Percentiles rank a stretch among this genome's conserved stretches.
Evolutionary conservation across 306 rosid species (phyloP).

Genomic region (Cucumis sativus): DNA sequence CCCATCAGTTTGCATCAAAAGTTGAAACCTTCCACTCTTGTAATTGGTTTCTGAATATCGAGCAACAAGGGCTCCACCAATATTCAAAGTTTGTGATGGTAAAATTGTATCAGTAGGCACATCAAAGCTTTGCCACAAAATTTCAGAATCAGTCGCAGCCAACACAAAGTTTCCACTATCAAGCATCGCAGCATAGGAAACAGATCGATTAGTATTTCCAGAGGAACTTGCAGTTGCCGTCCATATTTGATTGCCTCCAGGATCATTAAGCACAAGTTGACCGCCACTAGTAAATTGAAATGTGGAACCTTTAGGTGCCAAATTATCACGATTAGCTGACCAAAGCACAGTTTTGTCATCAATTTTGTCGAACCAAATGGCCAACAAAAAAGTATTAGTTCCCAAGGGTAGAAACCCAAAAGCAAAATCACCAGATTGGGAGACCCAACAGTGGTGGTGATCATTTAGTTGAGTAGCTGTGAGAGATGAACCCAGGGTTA

Average conservation of each 20-base stretch:
- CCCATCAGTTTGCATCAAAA: neutral
- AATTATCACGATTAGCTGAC: conserved; percentile 22
- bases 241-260: conserved; percentile 13
- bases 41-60: conserved; percentile 24
- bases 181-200: conserved; percentile 29
- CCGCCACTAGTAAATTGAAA: conserved; percentile 16
- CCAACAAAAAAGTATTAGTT: conserved; percentile 18
- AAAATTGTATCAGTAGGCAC: conserved; percentile 48
- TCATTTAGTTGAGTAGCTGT: neutral
- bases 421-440: conserved; percentile 32
- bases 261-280: conserved; percentile 12
- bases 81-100: conserved; percentile 26
- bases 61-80: neutral
- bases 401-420: conserved; percentile 24
- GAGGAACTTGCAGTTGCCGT: neutral
- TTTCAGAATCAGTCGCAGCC: neutral
- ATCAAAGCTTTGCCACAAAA: conserved; percentile 44
- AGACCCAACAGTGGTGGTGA: conserved; percentile 1
- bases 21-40: conserved; percentile 41
- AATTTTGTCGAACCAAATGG: conserved; percentile 34
- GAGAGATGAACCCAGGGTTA: conserved; percentile 1
- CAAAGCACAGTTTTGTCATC: conserved; percentile 28
- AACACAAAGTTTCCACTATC: conserved; percentile 46
- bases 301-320: conserved; percentile 20
- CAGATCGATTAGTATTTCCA: neutral